Base-by-base conservation (phyloP, 2,329 filamentous ascomycete genomes). In the Cadophora gregata region DNA sequence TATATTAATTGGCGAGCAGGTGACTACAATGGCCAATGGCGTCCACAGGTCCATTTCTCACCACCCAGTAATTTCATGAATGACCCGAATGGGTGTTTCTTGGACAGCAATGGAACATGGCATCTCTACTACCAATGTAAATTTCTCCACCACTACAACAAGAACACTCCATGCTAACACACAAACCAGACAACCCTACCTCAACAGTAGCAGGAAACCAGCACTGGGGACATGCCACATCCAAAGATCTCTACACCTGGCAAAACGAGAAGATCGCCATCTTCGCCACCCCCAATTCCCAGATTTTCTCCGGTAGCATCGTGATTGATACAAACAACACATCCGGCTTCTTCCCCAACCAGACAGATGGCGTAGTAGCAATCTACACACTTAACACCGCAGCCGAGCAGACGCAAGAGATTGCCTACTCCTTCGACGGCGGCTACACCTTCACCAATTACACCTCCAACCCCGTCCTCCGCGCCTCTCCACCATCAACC, bases 151-250 rank as follows among this genome's bases (percentile, higher is more conserved):
- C 27, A 12, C n/a, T 19, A 19, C 48, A 9, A 42, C 12, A 42
- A 10, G 2, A 19, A 42, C 10, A 14, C 38, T 21, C 1, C 12
- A 21, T 59, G 33, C 42, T 29, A 7, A 19, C n/a, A 14, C 21
- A 1, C 14, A n/a, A 36, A 24, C 64, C 53, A 83, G 81, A 84
- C 70, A 85, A 86, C 64, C 83, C 84, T 1, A 80, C 80, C 0
- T 81, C 74, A 1, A 76, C 78, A 8, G 80, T 84, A 0, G 84
- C 79, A 6, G 86, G 86, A 1, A 86, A 88, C 67, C 84, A 89
- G 72, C 87, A 90, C 71, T 90, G 88, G 88, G 88, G 88, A 10
- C 88, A 90, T 72, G 87, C 87, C 2, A 90, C 87, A 1, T 87
- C 84, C 36, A 73, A 77, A 16, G 88, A 91, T 71, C 78, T 90